Percentiles rank a stretch among this genome's conserved stretches.
These are phyloP conservation scores for Pichia gijzeniarum DNA, from an alignment of 805 yeast genomes.

Conservation along the genomic window DNA sequence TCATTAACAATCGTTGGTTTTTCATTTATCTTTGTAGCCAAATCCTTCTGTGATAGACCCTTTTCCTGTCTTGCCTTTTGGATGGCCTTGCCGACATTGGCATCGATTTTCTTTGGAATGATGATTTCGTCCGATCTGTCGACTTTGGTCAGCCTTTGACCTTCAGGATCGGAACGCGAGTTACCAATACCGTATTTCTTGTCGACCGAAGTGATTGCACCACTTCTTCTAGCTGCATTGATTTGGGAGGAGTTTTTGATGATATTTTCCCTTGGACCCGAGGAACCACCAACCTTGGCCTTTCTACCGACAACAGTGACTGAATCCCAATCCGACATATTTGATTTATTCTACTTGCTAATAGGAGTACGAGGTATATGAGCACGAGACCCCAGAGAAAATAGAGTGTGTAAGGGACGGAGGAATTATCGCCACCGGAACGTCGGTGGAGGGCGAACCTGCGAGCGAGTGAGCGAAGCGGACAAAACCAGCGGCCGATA, in stretches of 20 bases:
- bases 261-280: conserved; percentile 77
- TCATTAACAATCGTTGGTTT: conserved; percentile 94
- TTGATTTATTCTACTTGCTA: not conserved
- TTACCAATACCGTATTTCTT: conserved; percentile 80
- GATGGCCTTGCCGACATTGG: conserved; percentile 81
- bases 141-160: conserved; percentile 88
- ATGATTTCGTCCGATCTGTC: conserved; percentile 93
- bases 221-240: conserved; percentile 92
- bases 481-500: no score
- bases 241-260: conserved; percentile 72
- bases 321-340: conserved; percentile 78
- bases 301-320: conserved; percentile 85
- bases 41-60: conserved; percentile 87
- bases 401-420: no score
- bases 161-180: conserved; percentile 68
- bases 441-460: no score
- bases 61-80: conserved; percentile 81
- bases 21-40: conserved; percentile 92
- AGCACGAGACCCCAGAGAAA: no score
- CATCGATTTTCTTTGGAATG: conserved; percentile 82
- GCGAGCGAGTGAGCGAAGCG: no score
- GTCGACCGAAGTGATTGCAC: conserved; percentile 83
- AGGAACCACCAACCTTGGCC: conserved; percentile 70
- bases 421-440: no score
- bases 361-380: no score